A percentile compares a stretch with the other conserved stretches of the same genome.
These are phyloP conservation scores for Aspergillus nomiae DNA, from an alignment of 2,329 filamentous ascomycete genomes.

Conservation along the genomic window DNA sequence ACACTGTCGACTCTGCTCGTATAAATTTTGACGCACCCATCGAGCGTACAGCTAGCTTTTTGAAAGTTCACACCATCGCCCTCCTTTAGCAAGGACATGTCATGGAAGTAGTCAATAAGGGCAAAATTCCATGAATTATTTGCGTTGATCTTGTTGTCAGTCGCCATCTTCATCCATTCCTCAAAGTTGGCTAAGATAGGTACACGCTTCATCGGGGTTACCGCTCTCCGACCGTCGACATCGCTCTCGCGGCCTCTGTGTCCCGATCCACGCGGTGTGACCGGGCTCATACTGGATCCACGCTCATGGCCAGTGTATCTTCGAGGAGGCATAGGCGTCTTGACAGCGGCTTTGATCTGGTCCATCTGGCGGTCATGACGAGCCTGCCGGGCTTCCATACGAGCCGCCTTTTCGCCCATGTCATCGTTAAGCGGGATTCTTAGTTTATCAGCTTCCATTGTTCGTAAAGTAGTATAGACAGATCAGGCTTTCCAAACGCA, in stretches of 20 bases:
- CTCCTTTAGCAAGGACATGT: slow-evolving; percentile 96
- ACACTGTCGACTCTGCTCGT: slow-evolving; percentile 98
- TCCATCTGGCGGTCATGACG: slow-evolving; percentile 90
- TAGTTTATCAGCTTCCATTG: slow-evolving; percentile 18
- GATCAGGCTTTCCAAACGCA: slow-evolving; percentile 28
- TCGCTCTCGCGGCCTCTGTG: slow-evolving; percentile 45
- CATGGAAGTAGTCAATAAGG: slow-evolving; percentile 99
- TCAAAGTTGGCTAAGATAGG: slow-evolving; percentile 97
- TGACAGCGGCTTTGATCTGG: slow-evolving; percentile 77
- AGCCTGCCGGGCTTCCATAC: slow-evolving; percentile 83
- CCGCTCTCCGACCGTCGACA: slow-evolving; percentile 67
- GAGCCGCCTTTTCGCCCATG: slow-evolving; percentile 83
- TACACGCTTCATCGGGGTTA: slow-evolving; percentile 94
- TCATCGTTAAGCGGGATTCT: slow-evolving; percentile 98
- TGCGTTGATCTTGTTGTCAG: slow-evolving; percentile 98
- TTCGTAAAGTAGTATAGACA: background rate
- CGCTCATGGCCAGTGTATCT: slow-evolving; percentile 40
- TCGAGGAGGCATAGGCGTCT: slow-evolving; percentile 45
- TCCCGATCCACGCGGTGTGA: slow-evolving; percentile 49
- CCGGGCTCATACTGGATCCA: slow-evolving; percentile 47
- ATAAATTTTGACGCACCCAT: slow-evolving; percentile 99
- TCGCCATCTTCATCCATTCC: slow-evolving; percentile 99
- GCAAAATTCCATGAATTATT: slow-evolving; percentile 99
- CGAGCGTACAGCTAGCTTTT: slow-evolving; percentile 94
- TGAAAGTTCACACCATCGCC: slow-evolving; percentile 98